Evolutionary conservation across 768 basidiomycete genomes (phyloP).

Genomic region (Psilocybe cubensis): DNA sequence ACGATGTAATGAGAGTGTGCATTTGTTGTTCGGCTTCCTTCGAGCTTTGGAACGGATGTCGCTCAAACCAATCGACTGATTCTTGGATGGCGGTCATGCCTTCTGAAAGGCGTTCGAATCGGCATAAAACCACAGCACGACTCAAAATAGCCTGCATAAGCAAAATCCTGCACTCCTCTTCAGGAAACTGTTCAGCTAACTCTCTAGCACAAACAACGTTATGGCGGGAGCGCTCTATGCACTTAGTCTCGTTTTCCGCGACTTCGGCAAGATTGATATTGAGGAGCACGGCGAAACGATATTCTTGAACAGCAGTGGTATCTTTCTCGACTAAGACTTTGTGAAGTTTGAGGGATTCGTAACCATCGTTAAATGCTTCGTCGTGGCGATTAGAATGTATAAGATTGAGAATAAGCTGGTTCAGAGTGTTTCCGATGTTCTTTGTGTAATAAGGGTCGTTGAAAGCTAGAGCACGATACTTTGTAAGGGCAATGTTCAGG

Average conservation of each 20-base stretch:
- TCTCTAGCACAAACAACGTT: background rate
- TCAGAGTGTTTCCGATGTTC: slow-evolving; percentile 12
- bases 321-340: background rate
- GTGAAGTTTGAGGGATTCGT: slow-evolving; percentile 11
- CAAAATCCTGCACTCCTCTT: background rate
- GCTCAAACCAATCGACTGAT: slow-evolving; percentile 1
- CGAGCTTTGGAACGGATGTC: background rate
- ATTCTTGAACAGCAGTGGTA: background rate
- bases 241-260: slow-evolving; percentile 7
- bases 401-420: slow-evolving; percentile 4
- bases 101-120: slow-evolving; percentile 9
- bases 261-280: slow-evolving; percentile 1
- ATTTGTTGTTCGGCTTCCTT: slow-evolving; percentile 8
- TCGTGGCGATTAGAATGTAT: slow-evolving; percentile 2
- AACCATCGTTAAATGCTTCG: slow-evolving; percentile 15
- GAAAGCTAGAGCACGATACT: slow-evolving; percentile 13
- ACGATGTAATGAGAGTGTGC: slow-evolving; percentile 10
- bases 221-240: slow-evolving; percentile 1
- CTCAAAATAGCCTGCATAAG: background rate
- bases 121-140: background rate
- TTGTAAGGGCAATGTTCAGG: slow-evolving; percentile 6
- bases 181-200: slow-evolving; percentile 3
- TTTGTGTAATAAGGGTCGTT: slow-evolving; percentile 11
- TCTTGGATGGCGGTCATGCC: slow-evolving; percentile 1
- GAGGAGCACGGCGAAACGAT: slow-evolving; percentile 1